Percentiles rank a stretch among this genome's conserved stretches.
phyloP scores from a whole-genome alignment of 1,284 basidiomycete species.

The Chiua sp. region DNA sequence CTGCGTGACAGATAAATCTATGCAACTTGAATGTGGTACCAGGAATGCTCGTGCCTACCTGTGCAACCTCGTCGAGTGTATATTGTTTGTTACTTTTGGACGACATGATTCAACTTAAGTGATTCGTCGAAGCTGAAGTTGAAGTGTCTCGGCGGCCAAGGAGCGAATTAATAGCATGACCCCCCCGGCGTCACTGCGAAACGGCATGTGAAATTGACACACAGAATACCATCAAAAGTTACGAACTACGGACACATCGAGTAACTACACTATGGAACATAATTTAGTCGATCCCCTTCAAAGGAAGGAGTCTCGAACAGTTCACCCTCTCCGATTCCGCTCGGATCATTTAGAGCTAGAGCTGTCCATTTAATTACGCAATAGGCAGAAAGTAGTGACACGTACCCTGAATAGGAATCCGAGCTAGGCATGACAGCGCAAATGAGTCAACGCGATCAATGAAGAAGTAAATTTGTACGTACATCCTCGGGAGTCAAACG shows the following conservation, averaged over 20 bases:
- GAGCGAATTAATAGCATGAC: too few species aligned
- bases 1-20: too few species aligned
- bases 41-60: slow-evolving; percentile 45
- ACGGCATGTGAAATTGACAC: too few species aligned
- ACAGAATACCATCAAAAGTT: too few species aligned
- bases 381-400: slow-evolving; percentile 2
- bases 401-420: slow-evolving; percentile 78
- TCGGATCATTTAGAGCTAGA: slow-evolving; percentile 24
- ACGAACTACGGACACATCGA: background rate
- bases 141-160: too few species aligned
- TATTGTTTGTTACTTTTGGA: slow-evolving; percentile 42
- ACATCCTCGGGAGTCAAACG: slow-evolving; percentile 90
- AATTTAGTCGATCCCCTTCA: too few species aligned
- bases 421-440: slow-evolving; percentile 47
- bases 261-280: too few species aligned
- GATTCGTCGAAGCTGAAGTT: background rate
- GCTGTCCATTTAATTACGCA: background rate
- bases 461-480: slow-evolving; percentile 41
- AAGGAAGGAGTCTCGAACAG: too few species aligned
- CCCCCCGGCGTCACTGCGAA: too few species aligned
- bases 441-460: slow-evolving; percentile 13
- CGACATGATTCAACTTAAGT: slow-evolving; percentile 28
- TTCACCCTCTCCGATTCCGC: too few species aligned
- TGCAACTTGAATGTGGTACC: too few species aligned
- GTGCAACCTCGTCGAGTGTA: slow-evolving; percentile 56